Evolutionary conservation across 306 rosid species (phyloP).

Genomic region (Canavalia gladiata): DNA sequence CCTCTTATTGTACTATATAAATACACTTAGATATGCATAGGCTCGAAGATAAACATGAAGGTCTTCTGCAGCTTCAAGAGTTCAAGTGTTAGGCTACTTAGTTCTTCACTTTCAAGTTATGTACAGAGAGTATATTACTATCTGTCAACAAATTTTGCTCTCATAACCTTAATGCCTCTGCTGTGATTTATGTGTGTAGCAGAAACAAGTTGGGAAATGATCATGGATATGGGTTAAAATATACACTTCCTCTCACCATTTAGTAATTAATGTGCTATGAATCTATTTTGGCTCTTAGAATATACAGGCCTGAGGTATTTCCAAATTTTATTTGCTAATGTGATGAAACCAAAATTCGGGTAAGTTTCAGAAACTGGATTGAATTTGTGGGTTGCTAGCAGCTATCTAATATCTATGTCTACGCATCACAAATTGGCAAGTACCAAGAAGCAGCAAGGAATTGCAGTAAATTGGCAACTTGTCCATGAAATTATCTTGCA

Average conservation of each 20-base stretch:
- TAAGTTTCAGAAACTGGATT: neutral
- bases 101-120: neutral
- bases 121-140: conserved; percentile 37
- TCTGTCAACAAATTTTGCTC: conserved; percentile 41
- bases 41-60: conserved; percentile 45
- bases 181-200: conserved; percentile 10
- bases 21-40: conserved; percentile 33
- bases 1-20: conserved; percentile 7
- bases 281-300: conserved; percentile 5
- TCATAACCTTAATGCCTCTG: conserved; percentile 22
- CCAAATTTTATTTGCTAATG: neutral
- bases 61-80: conserved; percentile 48
- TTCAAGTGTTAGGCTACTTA: neutral
- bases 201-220: neutral
- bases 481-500: neutral
- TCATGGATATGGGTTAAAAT: neutral
- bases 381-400: neutral
- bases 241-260: neutral
- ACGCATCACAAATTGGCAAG: neutral
- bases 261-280: neutral
- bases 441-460: neutral
- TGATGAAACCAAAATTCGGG: conserved; percentile 8
- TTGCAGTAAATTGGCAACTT: neutral
- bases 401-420: neutral
- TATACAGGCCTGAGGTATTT: neutral